These are phyloP conservation scores for Oryza nivara DNA, from an alignment of 176 grass and related monocot species.

Conservation along the genomic window DNA sequence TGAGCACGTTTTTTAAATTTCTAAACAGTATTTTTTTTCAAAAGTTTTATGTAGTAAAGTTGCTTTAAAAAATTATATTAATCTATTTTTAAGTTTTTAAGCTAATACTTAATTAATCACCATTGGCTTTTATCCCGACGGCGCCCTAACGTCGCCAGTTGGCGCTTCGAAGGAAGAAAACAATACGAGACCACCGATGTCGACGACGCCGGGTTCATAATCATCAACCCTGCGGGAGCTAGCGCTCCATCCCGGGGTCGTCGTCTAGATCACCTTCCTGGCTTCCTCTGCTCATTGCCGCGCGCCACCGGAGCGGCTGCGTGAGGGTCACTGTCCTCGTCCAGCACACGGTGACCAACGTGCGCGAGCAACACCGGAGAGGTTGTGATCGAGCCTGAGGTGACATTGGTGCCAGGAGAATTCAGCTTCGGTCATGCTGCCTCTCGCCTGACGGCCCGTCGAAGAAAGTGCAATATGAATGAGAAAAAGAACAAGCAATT, in stretches of 20 bases:
- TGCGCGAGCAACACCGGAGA: slow-evolving; percentile 41
- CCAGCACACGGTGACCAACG: slow-evolving; percentile 48
- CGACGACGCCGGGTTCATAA: slow-evolving; percentile 50
- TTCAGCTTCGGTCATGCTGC: slow-evolving; percentile 61
- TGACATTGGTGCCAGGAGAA: slow-evolving; percentile 14
- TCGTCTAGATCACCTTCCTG: slow-evolving; percentile 52
- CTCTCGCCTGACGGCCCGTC: slow-evolving; percentile 37
- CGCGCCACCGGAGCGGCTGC: slow-evolving; percentile 11
- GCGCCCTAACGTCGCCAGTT: too few relatives aligned
- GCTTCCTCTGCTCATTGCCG: slow-evolving; percentile 49
- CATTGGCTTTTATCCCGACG: too few relatives aligned
- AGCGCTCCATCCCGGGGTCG: slow-evolving; percentile 49
- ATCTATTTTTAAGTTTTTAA: too few relatives aligned
- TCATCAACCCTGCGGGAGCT: slow-evolving; percentile 37
- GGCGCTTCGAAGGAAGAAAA: too few relatives aligned
- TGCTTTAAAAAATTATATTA: too few relatives aligned
- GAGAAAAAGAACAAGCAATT: not conserved
- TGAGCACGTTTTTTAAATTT: too few relatives aligned
- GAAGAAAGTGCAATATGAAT: not conserved
- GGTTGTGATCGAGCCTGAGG: slow-evolving; percentile 47
- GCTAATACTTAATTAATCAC: too few relatives aligned
- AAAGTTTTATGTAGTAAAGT: too few relatives aligned
- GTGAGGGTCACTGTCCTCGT: slow-evolving; percentile 27
- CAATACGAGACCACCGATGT: not conserved
- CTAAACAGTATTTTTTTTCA: too few relatives aligned